Evolutionary conservation across 306 rosid species (phyloP).

Genomic region (Elaeagnus macrophylla): DNA sequence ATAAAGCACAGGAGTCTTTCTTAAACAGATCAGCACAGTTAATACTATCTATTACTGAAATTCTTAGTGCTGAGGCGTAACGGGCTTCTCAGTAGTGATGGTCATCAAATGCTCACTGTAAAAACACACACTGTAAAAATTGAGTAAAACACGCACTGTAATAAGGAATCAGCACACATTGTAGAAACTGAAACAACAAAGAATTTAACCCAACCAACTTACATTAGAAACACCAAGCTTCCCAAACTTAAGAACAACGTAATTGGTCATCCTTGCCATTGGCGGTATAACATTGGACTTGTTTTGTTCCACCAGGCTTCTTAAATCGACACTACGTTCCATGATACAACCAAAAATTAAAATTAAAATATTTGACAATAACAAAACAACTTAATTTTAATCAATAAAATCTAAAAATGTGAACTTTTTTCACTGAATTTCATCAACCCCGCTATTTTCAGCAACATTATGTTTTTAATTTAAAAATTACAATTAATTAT

Average conservation of each 20-base stretch:
- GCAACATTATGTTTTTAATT: neutral
- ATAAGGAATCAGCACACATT: neutral
- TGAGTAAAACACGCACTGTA: neutral
- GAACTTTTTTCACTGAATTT: too few species aligned
- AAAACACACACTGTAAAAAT: too few species aligned
- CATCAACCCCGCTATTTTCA: too few species aligned
- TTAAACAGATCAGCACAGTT: too few species aligned
- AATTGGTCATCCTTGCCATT: conserved; percentile 84
- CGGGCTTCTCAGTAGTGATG: neutral
- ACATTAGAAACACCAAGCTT: conserved; percentile 48
- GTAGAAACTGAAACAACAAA: neutral
- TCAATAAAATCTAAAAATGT: too few species aligned
- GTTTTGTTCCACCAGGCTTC: conserved; percentile 85
- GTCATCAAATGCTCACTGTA: neutral
- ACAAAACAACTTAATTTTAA: too few species aligned
- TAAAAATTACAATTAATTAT: neutral
- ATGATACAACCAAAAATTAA: conserved; percentile 5
- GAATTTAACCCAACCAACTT: conserved; percentile 10
- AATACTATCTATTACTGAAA: too few species aligned
- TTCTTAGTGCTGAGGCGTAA: too few species aligned
- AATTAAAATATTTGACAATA: neutral
- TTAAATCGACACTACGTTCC: conserved; percentile 76
- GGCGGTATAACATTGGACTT: conserved; percentile 74
- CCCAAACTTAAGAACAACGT: conserved; percentile 77
- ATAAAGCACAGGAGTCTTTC: too few species aligned